Conservation (phyloP, 306 rosid species). For the Quercus aquifolioides region DNA sequence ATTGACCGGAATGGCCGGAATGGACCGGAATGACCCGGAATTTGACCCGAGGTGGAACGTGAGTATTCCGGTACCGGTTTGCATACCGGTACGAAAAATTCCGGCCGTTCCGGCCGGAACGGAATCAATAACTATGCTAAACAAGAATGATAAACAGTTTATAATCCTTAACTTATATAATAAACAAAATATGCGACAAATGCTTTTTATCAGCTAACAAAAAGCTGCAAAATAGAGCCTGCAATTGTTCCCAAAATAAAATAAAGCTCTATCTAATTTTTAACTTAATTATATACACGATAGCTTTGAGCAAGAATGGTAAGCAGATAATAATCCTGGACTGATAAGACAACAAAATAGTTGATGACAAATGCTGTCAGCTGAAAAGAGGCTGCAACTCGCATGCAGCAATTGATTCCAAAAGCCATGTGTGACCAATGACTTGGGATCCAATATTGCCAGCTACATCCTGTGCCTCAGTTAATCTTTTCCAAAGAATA, state of each 20-base stretch:
- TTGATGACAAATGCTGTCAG: conserved; percentile 23
- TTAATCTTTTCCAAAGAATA: conserved; percentile 74
- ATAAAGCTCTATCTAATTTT: neutral
- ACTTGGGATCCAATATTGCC: conserved; percentile 45
- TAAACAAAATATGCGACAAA: neutral
- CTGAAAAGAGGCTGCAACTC: conserved; percentile 58
- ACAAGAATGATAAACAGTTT: neutral
- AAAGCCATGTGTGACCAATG: conserved; percentile 79
- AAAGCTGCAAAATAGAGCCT: neutral
- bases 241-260: neutral
- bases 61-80: no score
- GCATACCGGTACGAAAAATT: no score
- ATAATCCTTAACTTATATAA: neutral
- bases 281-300: neutral
- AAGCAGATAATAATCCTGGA: neutral
- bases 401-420: conserved; percentile 79
- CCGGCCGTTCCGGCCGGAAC: no score
- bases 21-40: no score
- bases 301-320: neutral
- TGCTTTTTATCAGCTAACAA: neutral
- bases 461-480: conserved; percentile 75
- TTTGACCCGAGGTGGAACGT: no score
- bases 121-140: no score
- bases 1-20: no score
- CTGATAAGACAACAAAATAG: neutral